phyloP scores from a whole-genome alignment of 495 filamentous ascomycete species.

The Bacidia rubella region DNA sequence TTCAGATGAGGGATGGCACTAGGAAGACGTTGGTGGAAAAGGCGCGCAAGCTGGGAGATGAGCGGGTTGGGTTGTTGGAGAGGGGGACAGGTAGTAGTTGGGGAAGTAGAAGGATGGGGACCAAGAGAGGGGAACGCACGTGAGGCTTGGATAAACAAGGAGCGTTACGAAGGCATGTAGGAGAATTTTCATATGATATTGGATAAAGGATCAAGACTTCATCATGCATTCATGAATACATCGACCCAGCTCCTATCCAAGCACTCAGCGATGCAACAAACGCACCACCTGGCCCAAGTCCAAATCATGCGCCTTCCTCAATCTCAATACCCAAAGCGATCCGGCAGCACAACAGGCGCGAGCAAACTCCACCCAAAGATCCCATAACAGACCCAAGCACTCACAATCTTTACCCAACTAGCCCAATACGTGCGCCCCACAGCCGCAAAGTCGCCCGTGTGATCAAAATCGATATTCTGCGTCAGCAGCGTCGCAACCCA shows the following conservation, averaged over 20 bases:
- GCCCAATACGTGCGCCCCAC: slow-evolving; percentile 95
- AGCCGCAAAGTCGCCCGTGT: slow-evolving; percentile 61
- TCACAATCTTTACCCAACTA: slow-evolving; percentile 98
- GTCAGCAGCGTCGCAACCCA: slow-evolving; percentile 93
- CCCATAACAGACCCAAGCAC: slow-evolving; percentile 90
- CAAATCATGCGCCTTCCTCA: too few relatives aligned
- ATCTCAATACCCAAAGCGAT: slow-evolving; percentile 62
- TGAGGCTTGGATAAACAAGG: too few relatives aligned
- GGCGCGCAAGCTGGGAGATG: slow-evolving; percentile 31
- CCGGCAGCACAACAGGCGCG: slow-evolving; percentile 74
- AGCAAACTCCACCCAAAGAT: slow-evolving; percentile 90
- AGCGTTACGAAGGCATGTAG: too few relatives aligned
- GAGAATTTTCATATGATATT: too few relatives aligned
- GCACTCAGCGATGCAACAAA: not conserved
- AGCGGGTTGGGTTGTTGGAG: slow-evolving; percentile 44
- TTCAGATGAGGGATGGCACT: slow-evolving; percentile 26
- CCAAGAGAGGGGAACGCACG: too few relatives aligned
- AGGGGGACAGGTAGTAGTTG: slow-evolving; percentile 16
- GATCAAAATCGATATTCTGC: slow-evolving; percentile 60
- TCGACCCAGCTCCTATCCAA: not conserved
- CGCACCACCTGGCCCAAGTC: too few relatives aligned
- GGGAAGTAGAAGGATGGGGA: not conserved
- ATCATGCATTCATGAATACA: not conserved
- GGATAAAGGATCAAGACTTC: too few relatives aligned
- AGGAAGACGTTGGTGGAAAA: slow-evolving; percentile 29